These are phyloP conservation scores for Verticillium dahliae DNA, from an alignment of 2,329 filamentous ascomycete genomes.

Conservation along the genomic window DNA sequence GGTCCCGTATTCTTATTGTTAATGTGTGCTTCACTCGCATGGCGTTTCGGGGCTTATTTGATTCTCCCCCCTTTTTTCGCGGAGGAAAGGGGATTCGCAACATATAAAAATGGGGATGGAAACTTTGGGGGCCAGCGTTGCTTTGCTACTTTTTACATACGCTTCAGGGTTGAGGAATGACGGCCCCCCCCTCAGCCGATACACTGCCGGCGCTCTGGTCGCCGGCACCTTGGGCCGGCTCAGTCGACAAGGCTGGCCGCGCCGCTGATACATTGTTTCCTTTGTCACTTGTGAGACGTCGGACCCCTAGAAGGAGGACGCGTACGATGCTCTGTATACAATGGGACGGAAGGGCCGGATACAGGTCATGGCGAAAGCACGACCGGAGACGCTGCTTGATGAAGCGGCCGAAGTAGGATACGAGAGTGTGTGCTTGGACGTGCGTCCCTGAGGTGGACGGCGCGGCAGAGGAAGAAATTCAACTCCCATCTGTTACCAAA, in stretches of 20 bases:
- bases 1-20: slow-evolving; percentile 6
- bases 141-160: slow-evolving; percentile 4
- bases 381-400: not conserved
- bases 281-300: slow-evolving; percentile 7
- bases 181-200: slow-evolving; percentile 1
- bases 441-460: not conserved
- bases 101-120: slow-evolving; percentile 3
- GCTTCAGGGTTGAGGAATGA: slow-evolving; percentile 8
- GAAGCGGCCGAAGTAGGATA: not conserved
- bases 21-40: slow-evolving; percentile 10
- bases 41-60: slow-evolving; percentile 6
- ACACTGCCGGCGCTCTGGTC: slow-evolving; percentile 2
- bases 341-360: not conserved
- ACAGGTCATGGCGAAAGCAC: not conserved
- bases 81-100: slow-evolving; percentile 7
- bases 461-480: not conserved
- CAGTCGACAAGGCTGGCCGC: not conserved
- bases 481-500: slow-evolving; percentile 1
- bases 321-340: not conserved
- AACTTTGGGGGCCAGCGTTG: slow-evolving; percentile 5
- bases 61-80: not conserved
- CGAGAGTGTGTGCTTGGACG: not conserved
- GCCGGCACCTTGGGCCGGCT: not conserved
- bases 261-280: slow-evolving; percentile 4
- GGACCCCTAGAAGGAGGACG: not conserved